These are phyloP conservation scores for peach (Prunus persica) DNA, from an alignment of 306 rosid genomes.

Conservation along the genomic window Prunus_persica_NCBIv2 NC_034009.1:36420501-36421000, in stretches of 20 bases:
- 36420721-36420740: no score
- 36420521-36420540: no score
- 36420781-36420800: conserved; percentile 36
- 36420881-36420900: not conserved
- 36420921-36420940: conserved; percentile 38
- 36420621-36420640: no score
- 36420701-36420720: no score
- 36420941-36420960: conserved; percentile 38
- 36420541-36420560: no score
- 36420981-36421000: conserved; percentile 44
- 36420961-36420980: conserved; percentile 34
- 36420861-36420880: not conserved
- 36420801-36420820: conserved; percentile 25
- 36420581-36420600: no score
- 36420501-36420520: no score
- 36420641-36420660: no score
- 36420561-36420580: no score
- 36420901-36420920: conserved; percentile 17
- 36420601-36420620: no score
- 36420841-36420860: not conserved
- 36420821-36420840: not conserved
- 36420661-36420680: no score
- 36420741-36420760: not conserved
- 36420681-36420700: no score
- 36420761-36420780: conserved; percentile 17